Evolutionary conservation across 2,329 filamentous ascomycete genomes (phyloP).

Genomic region (Aspergillus novoparasiticus): DNA sequence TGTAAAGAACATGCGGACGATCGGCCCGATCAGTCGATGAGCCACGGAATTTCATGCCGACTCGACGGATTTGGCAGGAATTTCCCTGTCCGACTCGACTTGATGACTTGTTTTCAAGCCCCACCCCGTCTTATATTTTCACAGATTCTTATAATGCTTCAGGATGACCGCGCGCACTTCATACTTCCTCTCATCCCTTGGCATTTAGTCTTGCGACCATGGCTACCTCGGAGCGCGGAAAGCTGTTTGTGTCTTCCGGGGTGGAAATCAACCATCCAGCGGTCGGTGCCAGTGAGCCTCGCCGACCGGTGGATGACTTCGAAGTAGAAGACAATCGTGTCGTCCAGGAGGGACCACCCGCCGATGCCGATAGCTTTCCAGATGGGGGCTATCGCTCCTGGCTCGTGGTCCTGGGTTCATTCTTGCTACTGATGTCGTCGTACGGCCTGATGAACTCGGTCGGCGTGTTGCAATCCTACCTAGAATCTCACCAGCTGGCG

Average conservation of each 20-base stretch:
- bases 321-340: neutral
- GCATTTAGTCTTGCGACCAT: neutral
- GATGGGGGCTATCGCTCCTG: slow-evolving; percentile 40
- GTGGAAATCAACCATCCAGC: neutral
- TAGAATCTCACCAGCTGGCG: slow-evolving; percentile 48
- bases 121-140: neutral
- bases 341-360: neutral
- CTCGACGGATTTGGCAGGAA: neutral
- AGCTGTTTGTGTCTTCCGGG: neutral
- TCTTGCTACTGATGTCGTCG: slow-evolving; percentile 41
- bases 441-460: slow-evolving; percentile 55
- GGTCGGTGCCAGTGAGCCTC: neutral
- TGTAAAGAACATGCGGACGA: neutral
- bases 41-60: neutral
- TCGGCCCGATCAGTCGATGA: neutral
- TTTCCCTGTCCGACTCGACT: neutral
- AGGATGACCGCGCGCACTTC: neutral
- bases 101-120: too few species aligned
- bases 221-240: neutral
- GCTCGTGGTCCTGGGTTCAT: slow-evolving; percentile 41
- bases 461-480: slow-evolving; percentile 53
- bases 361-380: slow-evolving; percentile 23
- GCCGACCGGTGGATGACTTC: neutral
- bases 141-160: neutral
- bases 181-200: neutral